These are phyloP conservation scores for Lotmaria passim DNA, from an alignment of 208 protist genomes.

Conservation along the genomic window DNA sequence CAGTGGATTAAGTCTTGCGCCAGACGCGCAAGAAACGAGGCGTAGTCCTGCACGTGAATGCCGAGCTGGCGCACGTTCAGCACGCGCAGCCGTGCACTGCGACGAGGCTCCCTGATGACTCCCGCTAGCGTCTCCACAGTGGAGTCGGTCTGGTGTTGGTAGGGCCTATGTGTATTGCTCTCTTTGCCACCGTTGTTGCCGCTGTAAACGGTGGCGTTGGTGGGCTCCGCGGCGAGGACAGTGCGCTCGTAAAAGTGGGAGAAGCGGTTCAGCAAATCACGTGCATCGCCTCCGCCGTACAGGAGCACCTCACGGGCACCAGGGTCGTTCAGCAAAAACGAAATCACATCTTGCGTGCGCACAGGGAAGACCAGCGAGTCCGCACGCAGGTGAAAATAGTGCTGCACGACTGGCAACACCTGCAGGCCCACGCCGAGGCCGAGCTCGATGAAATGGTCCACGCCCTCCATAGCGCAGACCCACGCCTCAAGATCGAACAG, in stretches of 20 bases:
- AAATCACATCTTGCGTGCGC: slow-evolving; percentile 47
- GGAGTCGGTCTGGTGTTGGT: no score
- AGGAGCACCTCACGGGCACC: slow-evolving; percentile 43
- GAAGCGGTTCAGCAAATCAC: slow-evolving; percentile 71
- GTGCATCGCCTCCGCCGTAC: slow-evolving; percentile 59
- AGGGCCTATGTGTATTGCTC: no score
- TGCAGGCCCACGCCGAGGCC: slow-evolving; percentile 62
- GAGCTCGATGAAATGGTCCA: slow-evolving; percentile 60
- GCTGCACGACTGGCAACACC: slow-evolving; percentile 70
- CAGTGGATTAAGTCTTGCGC: slow-evolving; percentile 38
- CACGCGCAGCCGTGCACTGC: not conserved
- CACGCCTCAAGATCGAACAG: slow-evolving; percentile 82
- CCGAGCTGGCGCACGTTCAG: slow-evolving; percentile 56
- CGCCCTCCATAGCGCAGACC: slow-evolving; percentile 54
- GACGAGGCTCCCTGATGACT: no score
- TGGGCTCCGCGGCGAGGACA: slow-evolving; percentile 7
- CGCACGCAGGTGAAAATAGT: slow-evolving; percentile 60
- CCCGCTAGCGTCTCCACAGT: no score
- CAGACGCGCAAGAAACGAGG: slow-evolving; percentile 49
- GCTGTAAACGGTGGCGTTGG: not conserved
- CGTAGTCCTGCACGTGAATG: slow-evolving; percentile 80
- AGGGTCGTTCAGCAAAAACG: slow-evolving; percentile 59
- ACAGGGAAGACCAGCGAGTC: slow-evolving; percentile 54
- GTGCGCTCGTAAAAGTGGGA: slow-evolving; percentile 46
- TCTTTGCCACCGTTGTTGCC: not conserved